Conservation (phyloP, 108 stramenopile species). For the Aurantiochytrium sp. region DNA sequence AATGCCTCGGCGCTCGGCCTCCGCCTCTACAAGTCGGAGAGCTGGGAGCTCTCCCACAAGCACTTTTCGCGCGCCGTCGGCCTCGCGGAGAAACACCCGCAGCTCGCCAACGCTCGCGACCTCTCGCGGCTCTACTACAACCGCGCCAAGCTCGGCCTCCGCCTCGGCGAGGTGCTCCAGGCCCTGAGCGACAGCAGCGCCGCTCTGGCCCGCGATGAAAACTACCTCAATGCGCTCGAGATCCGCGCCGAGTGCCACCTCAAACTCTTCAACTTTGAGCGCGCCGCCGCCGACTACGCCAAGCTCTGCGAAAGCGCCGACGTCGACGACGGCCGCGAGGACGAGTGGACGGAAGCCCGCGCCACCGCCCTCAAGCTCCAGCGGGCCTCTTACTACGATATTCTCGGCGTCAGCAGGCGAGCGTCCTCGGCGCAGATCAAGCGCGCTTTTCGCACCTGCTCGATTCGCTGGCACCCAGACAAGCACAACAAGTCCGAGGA, state of each 20-base stretch:
- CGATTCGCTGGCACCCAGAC: slow-evolving; percentile 11
- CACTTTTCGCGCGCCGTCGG: not conserved
- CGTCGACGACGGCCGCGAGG: not conserved
- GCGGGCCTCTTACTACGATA: not conserved
- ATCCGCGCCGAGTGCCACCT: not conserved
- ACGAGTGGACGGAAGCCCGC: no score
- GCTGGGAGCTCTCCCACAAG: not conserved
- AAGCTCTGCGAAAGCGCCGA: not conserved
- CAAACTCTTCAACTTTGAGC: not conserved
- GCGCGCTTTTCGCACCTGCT: not conserved
- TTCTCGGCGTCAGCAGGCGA: not conserved
- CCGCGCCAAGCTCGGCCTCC: not conserved
- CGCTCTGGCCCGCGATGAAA: not conserved
- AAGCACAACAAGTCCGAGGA: slow-evolving; percentile 20
- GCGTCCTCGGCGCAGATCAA: not conserved
- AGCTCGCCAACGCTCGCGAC: not conserved
- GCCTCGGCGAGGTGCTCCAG: not conserved
- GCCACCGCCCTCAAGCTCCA: not conserved
- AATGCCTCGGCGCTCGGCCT: not conserved
- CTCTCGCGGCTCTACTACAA: not conserved
- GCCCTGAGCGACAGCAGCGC: not conserved
- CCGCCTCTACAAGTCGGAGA: not conserved
- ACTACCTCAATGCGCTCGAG: slow-evolving; percentile 10
- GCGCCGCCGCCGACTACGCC: not conserved
- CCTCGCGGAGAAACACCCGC: not conserved